phyloP scores from a whole-genome alignment of 768 basidiomycete species.

The Favolaschia claudopus region DNA sequence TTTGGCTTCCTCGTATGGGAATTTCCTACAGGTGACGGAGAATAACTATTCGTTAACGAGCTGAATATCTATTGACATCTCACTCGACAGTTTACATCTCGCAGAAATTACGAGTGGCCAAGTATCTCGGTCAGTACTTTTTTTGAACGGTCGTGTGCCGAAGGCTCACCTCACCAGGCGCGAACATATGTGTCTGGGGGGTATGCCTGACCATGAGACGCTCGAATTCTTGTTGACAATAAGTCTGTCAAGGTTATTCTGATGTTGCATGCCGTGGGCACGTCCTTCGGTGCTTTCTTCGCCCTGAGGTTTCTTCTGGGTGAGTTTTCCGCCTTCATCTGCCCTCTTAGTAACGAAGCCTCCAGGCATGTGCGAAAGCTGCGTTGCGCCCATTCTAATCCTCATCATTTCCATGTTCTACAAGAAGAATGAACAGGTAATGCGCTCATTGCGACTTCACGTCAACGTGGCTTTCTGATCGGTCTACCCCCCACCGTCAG shows the following conservation, averaged over 20 bases:
- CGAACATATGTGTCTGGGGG: slow-evolving; percentile 69
- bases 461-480: too few relatives aligned
- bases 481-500: slow-evolving; percentile 31
- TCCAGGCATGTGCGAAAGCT: slow-evolving; percentile 71
- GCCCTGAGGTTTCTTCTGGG: slow-evolving; percentile 67
- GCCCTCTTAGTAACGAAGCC: neutral
- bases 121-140: slow-evolving; percentile 59
- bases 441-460: too few relatives aligned
- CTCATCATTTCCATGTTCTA: slow-evolving; percentile 73
- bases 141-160: neutral
- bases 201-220: too few relatives aligned
- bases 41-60: too few relatives aligned
- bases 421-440: slow-evolving; percentile 69
- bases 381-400: slow-evolving; percentile 69
- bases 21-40: too few relatives aligned
- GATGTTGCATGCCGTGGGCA: slow-evolving; percentile 65
- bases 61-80: too few relatives aligned
- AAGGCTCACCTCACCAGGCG: slow-evolving; percentile 40
- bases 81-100: slow-evolving; percentile 69
- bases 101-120: slow-evolving; percentile 65
- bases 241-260: too few relatives aligned
- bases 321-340: slow-evolving; percentile 29
- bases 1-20: slow-evolving; percentile 68
- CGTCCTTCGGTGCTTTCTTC: slow-evolving; percentile 69
- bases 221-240: too few relatives aligned